Conservation (phyloP, 108 stramenopile genomes). For the Aurantiochytrium sp. region DNA sequence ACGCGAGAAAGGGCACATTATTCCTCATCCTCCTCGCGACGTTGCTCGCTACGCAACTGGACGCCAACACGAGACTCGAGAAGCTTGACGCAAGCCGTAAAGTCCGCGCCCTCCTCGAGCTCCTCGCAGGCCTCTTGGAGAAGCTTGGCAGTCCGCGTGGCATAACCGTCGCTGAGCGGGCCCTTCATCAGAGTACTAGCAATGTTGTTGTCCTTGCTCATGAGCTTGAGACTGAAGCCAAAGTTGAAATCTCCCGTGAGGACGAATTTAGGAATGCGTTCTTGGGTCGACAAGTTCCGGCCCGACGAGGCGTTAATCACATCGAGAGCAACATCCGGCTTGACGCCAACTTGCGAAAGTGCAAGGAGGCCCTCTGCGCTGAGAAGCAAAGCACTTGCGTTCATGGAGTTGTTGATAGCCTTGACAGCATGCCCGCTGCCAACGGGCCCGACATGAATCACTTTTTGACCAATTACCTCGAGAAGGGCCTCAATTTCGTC, state of each 20-base stretch:
- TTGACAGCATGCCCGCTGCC: conserved; percentile 23
- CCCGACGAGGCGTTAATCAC: conserved; percentile 18
- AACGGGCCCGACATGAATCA: not conserved
- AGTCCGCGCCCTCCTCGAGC: not conserved
- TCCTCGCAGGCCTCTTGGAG: not conserved
- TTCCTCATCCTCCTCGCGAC: not conserved
- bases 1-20: not conserved
- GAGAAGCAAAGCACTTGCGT: not conserved
- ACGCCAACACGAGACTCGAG: not conserved
- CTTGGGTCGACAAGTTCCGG: not conserved
- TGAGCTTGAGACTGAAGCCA: conserved; percentile 14
- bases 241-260: conserved; percentile 18
- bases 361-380: conserved; percentile 22
- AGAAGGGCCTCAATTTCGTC: not conserved
- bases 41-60: not conserved
- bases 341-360: not conserved
- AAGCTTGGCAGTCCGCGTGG: not conserved
- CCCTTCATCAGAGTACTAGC: not conserved
- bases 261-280: conserved; percentile 16
- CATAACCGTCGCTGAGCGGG: not conserved
- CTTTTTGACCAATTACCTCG: not conserved
- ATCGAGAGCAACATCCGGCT: conserved; percentile 7
- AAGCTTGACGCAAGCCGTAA: not conserved
- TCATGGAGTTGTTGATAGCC: conserved; percentile 19
- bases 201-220: conserved; percentile 12